phyloP scores from a whole-genome alignment of 306 rosid species.

The Casuarina equisetifolia region DNA sequence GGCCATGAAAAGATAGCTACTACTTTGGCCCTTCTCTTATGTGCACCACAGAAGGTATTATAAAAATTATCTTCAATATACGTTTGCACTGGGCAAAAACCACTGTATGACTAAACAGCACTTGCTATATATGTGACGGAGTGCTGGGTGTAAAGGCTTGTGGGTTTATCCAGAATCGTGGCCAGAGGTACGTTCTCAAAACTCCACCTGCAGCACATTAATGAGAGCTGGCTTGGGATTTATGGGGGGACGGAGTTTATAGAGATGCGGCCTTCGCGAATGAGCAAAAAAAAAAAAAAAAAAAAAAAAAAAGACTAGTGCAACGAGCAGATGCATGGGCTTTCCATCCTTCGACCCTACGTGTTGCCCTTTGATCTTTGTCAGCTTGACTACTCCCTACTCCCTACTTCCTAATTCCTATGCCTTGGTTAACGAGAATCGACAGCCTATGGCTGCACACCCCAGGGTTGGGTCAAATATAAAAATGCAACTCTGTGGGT shows the following conservation, averaged over 20 bases:
- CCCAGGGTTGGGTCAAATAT: not conserved
- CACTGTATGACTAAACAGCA: not conserved
- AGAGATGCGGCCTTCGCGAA: too few relatives aligned
- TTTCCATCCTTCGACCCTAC: not conserved
- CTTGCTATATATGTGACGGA: not conserved
- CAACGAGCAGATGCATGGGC: not conserved
- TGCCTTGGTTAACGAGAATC: too few relatives aligned
- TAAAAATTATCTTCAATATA: not conserved
- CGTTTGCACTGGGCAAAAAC: not conserved
- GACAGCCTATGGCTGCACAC: not conserved
- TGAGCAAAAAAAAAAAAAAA: too few relatives aligned
- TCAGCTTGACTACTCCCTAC: too few relatives aligned
- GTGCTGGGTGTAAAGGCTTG: not conserved
- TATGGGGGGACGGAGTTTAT: not conserved
- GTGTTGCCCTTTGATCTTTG: conserved; percentile 6
- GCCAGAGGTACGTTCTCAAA: not conserved
- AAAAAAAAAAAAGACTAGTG: not conserved
- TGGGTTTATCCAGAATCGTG: not conserved
- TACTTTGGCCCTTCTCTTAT: not conserved
- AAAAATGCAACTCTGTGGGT: not conserved
- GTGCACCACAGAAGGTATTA: not conserved
- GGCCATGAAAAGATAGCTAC: not conserved
- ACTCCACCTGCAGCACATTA: not conserved
- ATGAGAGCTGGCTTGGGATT: not conserved
- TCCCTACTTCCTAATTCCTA: too few relatives aligned